Evolutionary conservation across 208 protist species (phyloP).

Genomic region (Trypanosoma mega): DNA sequence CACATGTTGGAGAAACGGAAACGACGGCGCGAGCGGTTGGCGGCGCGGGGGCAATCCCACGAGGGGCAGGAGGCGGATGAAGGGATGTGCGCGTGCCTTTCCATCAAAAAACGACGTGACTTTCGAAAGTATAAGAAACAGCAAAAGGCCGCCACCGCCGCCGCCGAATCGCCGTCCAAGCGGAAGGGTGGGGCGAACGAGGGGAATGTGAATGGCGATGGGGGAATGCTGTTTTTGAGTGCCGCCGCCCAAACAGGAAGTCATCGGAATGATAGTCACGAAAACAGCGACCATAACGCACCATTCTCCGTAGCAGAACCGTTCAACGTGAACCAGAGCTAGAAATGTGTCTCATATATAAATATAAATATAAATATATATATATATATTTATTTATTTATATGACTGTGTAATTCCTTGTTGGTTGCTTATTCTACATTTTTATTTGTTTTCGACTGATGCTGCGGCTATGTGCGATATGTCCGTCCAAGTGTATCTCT

Average conservation of each 20-base stretch:
- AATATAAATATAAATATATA: conserved; percentile 2
- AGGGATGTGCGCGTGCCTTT: conserved; percentile 33
- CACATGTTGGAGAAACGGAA: conserved; percentile 72
- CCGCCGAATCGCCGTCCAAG: not conserved
- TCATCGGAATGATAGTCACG: not conserved
- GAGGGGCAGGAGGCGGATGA: conserved; percentile 3
- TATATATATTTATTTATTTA: conserved; percentile 10
- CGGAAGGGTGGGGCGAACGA: not conserved
- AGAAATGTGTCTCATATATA: conserved; percentile 11
- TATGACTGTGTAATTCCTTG: no score
- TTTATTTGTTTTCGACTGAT: no score
- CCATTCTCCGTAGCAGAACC: not conserved
- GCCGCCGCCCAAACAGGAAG: no score
- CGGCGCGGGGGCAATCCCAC: conserved; percentile 17
- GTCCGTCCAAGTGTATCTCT: no score
- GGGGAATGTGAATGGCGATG: not conserved
- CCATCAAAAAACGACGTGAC: conserved; percentile 60
- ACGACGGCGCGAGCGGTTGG: conserved; percentile 40
- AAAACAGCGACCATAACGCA: not conserved
- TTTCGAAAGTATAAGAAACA: conserved; percentile 57
- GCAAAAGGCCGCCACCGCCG: conserved; percentile 8
- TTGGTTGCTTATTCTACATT: no score
- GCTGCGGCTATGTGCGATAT: no score
- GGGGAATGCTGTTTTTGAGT: no score
- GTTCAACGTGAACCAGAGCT: no score